phyloP scores from a whole-genome alignment of 257 asterid genomes.

The Nicotiana noctiflora region DNA sequence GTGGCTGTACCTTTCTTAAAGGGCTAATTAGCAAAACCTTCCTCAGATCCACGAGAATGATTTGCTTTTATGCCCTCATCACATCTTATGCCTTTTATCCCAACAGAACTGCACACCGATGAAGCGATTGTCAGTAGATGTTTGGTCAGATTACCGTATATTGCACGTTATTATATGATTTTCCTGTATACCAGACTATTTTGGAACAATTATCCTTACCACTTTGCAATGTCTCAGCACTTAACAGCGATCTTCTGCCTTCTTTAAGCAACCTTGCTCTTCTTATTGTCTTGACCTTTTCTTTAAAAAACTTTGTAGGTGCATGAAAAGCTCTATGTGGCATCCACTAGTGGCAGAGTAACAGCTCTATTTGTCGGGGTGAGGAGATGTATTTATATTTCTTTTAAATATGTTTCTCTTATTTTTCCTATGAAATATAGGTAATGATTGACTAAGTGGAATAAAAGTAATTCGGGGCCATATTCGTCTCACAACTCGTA shows the following conservation, averaged over 20 bases:
- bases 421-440: neutral
- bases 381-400: neutral
- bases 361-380: conserved; percentile 68
- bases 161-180: neutral
- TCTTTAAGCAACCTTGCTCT: neutral
- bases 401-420: conserved; percentile 1
- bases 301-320: conserved; percentile 35
- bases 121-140: neutral
- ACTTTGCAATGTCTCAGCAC: neutral
- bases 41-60: neutral
- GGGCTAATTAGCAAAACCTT: neutral
- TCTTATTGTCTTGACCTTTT: neutral
- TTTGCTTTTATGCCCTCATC: neutral
- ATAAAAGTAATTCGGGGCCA: neutral
- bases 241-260: neutral
- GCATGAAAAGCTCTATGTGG: conserved; percentile 71
- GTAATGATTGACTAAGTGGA: neutral
- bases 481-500: neutral
- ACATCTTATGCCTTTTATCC: neutral
- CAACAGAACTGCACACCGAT: neutral
- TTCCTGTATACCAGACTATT: neutral
- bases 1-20: neutral
- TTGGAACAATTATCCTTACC: neutral
- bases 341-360: conserved; percentile 82
- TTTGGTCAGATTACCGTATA: neutral